A percentile compares a stretch with the other conserved stretches of the same genome.
These are phyloP conservation scores for Ustilago tritici DNA, from an alignment of 1,284 basidiomycete species.

Conservation along the genomic window DNA sequence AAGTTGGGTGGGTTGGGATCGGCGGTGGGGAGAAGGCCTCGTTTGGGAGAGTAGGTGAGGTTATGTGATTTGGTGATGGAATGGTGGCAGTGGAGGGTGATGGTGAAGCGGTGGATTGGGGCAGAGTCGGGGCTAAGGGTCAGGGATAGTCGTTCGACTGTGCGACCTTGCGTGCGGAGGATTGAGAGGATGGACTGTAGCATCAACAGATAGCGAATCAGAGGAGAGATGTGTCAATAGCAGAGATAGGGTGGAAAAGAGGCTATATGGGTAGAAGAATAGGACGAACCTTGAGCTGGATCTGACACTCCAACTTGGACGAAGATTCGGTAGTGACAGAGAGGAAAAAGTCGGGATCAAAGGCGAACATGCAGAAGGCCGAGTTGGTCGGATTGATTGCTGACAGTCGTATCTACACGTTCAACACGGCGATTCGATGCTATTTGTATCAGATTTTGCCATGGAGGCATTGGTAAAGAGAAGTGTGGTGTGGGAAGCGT, in stretches of 20 bases:
- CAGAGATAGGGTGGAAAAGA: no score
- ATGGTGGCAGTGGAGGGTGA: constrained; percentile 50
- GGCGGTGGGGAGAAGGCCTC: constrained; percentile 47
- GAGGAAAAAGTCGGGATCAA: constrained; percentile 58
- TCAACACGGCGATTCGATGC: background rate
- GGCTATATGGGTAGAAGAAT: no score
- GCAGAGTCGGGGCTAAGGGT: constrained; percentile 23
- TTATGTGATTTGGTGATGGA: constrained; percentile 57
- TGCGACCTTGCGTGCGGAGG: constrained; percentile 44
- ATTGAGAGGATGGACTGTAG: constrained; percentile 48
- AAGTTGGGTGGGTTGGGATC: constrained; percentile 49
- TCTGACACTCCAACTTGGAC: constrained; percentile 50
- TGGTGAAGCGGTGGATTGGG: constrained; percentile 26
- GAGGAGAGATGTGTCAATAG: no score
- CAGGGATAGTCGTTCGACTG: constrained; percentile 48
- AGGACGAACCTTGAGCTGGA: constrained; percentile 45
- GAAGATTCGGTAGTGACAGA: constrained; percentile 9
- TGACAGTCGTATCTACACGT: constrained; percentile 50
- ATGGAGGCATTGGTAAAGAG: background rate
- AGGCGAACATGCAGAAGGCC: constrained; percentile 60
- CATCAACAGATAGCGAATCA: no score
- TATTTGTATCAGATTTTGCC: background rate
- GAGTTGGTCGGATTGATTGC: constrained; percentile 63
- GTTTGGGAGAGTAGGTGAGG: constrained; percentile 57
- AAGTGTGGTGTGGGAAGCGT: background rate